phyloP scores from a whole-genome alignment of 2,329 filamentous ascomycete species.

The Delphinella strobiligena region DNA sequence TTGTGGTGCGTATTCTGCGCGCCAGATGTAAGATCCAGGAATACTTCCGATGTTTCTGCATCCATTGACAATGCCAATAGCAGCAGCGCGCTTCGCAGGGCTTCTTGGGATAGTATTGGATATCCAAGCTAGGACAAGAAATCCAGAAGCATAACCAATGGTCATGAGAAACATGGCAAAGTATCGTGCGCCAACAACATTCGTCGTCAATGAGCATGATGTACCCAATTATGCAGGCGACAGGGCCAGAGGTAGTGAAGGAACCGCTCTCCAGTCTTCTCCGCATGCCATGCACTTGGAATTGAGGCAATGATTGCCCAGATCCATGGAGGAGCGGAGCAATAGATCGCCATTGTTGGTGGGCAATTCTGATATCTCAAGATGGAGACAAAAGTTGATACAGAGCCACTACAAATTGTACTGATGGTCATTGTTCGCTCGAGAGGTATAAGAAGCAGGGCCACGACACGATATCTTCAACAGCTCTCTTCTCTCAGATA shows the following conservation, averaged over 20 bases:
- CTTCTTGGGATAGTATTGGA: slow-evolving; percentile 20
- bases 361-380: slow-evolving; percentile 25
- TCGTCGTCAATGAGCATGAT: slow-evolving; percentile 48
- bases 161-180: slow-evolving; percentile 49
- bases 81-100: slow-evolving; percentile 17
- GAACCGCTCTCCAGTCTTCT: slow-evolving; percentile 30
- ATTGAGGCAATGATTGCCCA: slow-evolving; percentile 16
- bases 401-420: too few relatives aligned
- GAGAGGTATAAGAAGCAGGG: too few relatives aligned
- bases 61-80: slow-evolving; percentile 18
- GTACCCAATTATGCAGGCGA: slow-evolving; percentile 44
- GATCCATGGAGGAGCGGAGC: slow-evolving; percentile 21
- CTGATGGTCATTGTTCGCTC: too few relatives aligned
- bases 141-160: slow-evolving; percentile 44
- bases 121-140: slow-evolving; percentile 49
- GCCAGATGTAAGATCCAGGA: background rate
- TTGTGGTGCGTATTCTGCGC: background rate
- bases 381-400: slow-evolving; percentile 23
- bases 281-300: slow-evolving; percentile 14
- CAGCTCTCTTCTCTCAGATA: too few relatives aligned
- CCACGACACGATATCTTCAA: too few relatives aligned
- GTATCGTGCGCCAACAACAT: slow-evolving; percentile 46
- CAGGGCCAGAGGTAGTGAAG: slow-evolving; percentile 46
- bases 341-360: slow-evolving; percentile 25
- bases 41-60: slow-evolving; percentile 11